Percentiles rank a stretch among this genome's conserved stretches.
phyloP scores from a whole-genome alignment of 1,284 basidiomycete species.

The Trametes hirsuta region DNA sequence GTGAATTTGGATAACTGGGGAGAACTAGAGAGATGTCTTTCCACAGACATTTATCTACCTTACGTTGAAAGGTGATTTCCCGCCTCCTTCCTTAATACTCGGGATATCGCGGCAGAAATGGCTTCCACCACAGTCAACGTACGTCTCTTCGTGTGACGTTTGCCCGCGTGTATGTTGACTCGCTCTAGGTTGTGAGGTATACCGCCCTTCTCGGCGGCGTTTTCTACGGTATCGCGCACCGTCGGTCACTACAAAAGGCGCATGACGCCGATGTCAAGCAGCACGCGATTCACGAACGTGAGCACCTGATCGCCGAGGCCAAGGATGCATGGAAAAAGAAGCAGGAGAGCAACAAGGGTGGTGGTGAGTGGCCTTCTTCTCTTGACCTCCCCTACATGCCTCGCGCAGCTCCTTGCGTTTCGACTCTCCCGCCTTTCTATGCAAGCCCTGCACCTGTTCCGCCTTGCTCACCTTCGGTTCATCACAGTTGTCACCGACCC shows the following conservation, averaged over 20 bases:
- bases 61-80: constrained; percentile 9
- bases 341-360: constrained; percentile 55
- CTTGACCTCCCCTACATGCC: neutral
- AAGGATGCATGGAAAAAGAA: constrained; percentile 90
- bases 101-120: constrained; percentile 34
- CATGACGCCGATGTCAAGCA: constrained; percentile 75
- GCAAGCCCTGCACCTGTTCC: neutral
- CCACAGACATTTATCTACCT: neutral
- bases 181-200: constrained; percentile 88
- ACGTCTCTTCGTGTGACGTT: constrained; percentile 10
- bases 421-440: neutral
- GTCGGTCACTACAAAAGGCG: constrained; percentile 84
- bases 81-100: constrained; percentile 17
- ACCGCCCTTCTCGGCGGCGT: constrained; percentile 89
- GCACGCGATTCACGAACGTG: constrained; percentile 71
- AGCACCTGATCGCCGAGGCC: constrained; percentile 84
- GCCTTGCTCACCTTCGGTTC: neutral
- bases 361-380: constrained; percentile 46
- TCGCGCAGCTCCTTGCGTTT: neutral
- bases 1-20: neutral
- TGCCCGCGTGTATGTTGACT: neutral
- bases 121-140: constrained; percentile 40
- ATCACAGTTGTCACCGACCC: constrained; percentile 85
- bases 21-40: neutral
- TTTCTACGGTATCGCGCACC: constrained; percentile 92